Conservation (phyloP, 768 basidiomycete species). For the Kwoniella dendrophila region DNA sequence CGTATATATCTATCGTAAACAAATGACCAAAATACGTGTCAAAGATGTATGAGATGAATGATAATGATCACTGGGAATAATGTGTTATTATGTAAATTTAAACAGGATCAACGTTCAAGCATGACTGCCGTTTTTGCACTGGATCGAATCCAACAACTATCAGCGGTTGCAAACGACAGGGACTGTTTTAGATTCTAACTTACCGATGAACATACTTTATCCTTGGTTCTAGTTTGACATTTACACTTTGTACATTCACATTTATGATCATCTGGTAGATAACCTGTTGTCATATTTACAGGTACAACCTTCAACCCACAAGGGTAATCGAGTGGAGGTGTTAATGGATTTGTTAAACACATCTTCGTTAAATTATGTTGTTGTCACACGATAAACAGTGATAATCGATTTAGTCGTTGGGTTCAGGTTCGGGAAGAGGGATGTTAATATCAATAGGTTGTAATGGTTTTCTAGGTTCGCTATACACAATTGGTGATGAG, state of each 20-base stretch:
- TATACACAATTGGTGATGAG: too few species aligned
- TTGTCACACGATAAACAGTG: too few species aligned
- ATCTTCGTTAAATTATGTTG: neutral
- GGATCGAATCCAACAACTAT: neutral
- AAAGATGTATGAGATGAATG: too few species aligned
- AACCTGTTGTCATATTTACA: neutral
- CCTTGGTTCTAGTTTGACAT: constrained; percentile 16
- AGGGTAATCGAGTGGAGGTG: neutral
- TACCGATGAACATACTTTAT: constrained; percentile 18
- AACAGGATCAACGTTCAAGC: too few species aligned
- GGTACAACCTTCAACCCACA: neutral
- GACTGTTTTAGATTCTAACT: constrained; percentile 1
- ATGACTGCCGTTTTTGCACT: constrained; percentile 17
- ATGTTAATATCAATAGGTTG: neutral
- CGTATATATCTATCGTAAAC: too few species aligned
- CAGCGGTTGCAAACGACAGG: too few species aligned
- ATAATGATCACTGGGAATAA: too few species aligned
- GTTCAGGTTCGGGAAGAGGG: neutral
- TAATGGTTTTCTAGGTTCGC: constrained; percentile 3
- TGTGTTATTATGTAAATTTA: too few species aligned
- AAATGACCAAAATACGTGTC: neutral
- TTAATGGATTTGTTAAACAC: constrained; percentile 13
- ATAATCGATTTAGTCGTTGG: neutral
- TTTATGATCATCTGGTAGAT: constrained; percentile 14
- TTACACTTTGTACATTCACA: constrained; percentile 23